Evolutionary conservation across 1,139 yeast genomes (phyloP).

Genomic region (Taphrina wiesneri): DNA sequence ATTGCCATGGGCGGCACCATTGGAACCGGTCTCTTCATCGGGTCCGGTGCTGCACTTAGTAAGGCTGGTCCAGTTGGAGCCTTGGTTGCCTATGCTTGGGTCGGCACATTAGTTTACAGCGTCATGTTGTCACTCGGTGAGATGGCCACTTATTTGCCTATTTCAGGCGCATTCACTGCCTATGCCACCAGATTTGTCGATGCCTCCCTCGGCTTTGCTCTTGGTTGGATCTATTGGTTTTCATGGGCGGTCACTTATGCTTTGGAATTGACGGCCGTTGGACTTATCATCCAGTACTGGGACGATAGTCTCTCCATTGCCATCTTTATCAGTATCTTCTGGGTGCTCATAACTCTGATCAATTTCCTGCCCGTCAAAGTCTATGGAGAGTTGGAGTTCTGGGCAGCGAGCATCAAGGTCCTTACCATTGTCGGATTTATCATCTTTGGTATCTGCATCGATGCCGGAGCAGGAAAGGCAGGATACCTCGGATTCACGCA

Average conservation of each 20-base stretch:
- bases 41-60: conserved; percentile 75
- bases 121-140: conserved; percentile 80
- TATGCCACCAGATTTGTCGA: conserved; percentile 29
- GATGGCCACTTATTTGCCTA: conserved; percentile 79
- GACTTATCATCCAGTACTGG: conserved; percentile 76
- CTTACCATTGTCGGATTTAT: conserved; percentile 72
- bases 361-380: conserved; percentile 64
- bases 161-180: conserved; percentile 70
- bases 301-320: conserved; percentile 57
- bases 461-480: conserved; percentile 67
- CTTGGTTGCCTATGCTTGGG: conserved; percentile 64
- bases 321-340: conserved; percentile 75
- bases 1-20: conserved; percentile 58
- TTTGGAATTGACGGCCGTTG: conserved; percentile 75
- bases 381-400: conserved; percentile 69
- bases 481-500: conserved; percentile 57
- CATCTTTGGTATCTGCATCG: conserved; percentile 65
- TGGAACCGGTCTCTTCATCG: conserved; percentile 58
- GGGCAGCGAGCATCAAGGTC: conserved; percentile 68
- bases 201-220: conserved; percentile 64
- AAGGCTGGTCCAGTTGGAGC: conserved; percentile 85
- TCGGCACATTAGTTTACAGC: conserved; percentile 67
- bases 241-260: conserved; percentile 85
- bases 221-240: conserved; percentile 84
- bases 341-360: conserved; percentile 53